A percentile compares a stretch with the other conserved stretches of the same genome.
Evolutionary conservation across 176 grass and related monocot species (phyloP).

Genomic region (Triticum turgidum): DNA sequence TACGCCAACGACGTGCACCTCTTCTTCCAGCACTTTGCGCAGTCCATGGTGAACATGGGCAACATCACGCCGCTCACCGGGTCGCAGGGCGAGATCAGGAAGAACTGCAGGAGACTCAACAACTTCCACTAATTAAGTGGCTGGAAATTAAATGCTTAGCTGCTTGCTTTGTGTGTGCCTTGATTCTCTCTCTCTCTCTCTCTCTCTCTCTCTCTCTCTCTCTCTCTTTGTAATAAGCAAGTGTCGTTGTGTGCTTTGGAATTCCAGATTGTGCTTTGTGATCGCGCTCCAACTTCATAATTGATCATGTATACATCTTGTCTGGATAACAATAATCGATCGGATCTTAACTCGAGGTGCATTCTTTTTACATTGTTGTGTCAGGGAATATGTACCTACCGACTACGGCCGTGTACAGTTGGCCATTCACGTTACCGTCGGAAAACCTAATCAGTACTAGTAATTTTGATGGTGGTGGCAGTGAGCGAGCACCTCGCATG

Average conservation of each 20-base stretch:
- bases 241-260: not conserved
- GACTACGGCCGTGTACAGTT: not conserved
- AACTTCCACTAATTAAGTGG: slow-evolving; percentile 14
- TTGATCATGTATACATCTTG: not conserved
- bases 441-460: not conserved
- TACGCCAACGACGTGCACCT: slow-evolving; percentile 62
- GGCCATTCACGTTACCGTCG: not conserved
- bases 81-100: slow-evolving; percentile 68
- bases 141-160: not conserved
- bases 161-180: not conserved
- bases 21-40: slow-evolving; percentile 83
- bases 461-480: not conserved
- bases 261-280: not conserved
- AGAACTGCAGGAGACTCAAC: slow-evolving; percentile 90
- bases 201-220: no score
- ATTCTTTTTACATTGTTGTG: not conserved
- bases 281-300: not conserved
- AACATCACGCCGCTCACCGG: slow-evolving; percentile 71
- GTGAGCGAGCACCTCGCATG: not conserved
- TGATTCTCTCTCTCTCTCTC: no score
- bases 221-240: slow-evolving; percentile 35
- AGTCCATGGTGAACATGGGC: slow-evolving; percentile 94
- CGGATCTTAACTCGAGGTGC: no score
- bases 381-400: no score
- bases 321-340: not conserved